phyloP scores from a whole-genome alignment of 768 basidiomycete species.

The Mycena polygramma region DNA sequence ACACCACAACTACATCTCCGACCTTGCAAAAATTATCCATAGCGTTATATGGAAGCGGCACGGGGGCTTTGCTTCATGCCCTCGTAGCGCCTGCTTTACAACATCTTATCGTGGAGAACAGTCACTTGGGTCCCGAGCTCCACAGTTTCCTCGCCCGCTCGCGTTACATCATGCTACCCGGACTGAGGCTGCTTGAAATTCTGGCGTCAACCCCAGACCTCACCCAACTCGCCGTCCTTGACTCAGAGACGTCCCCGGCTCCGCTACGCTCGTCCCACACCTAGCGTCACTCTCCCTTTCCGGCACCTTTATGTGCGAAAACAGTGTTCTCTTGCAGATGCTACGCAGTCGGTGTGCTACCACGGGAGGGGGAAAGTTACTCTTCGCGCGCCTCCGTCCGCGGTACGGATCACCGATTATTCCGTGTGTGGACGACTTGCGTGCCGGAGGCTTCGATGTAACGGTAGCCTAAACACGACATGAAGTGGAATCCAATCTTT shows the following conservation, averaged over 20 bases:
- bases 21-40: not conserved
- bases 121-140: not conserved
- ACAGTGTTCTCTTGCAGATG: not conserved
- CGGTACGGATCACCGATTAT: not conserved
- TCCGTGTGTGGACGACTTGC: not conserved
- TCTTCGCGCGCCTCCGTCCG: not conserved
- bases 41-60: not conserved
- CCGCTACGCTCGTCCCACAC: not conserved
- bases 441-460: conserved; percentile 1
- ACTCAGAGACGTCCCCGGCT: not conserved
- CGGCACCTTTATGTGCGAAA: not conserved
- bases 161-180: not conserved
- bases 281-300: not conserved
- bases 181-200: not conserved
- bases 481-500: no score
- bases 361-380: not conserved
- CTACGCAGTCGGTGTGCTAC: not conserved
- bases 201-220: not conserved
- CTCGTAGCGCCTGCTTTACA: conserved; percentile 5
- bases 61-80: not conserved
- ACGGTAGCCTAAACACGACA: no score
- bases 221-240: not conserved
- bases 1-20: not conserved
- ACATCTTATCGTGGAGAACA: not conserved
- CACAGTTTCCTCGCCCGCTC: not conserved